phyloP scores from a whole-genome alignment of 2,329 filamentous ascomycete species.

The Aspergillus novofumigatus region DNA sequence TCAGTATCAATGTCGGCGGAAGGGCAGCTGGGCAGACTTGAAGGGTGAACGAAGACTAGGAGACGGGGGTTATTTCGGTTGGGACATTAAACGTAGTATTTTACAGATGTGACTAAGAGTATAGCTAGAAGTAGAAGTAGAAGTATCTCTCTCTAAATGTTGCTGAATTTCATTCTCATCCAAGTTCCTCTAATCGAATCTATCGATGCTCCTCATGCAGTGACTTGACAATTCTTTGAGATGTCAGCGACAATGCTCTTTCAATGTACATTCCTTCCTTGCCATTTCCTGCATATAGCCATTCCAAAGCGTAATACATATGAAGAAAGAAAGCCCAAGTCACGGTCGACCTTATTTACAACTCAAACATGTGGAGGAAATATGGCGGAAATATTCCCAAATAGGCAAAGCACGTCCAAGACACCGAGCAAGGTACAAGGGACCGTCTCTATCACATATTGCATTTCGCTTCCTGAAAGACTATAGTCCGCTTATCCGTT shows the following conservation, averaged over 20 bases:
- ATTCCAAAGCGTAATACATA: not conserved
- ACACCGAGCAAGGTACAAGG: not conserved
- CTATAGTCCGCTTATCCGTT: slow-evolving; percentile 23
- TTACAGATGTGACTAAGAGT: not conserved
- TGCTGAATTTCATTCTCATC: not conserved
- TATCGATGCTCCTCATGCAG: not conserved
- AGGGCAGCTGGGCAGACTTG: not conserved
- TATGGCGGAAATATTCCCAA: not conserved
- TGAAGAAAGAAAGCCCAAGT: not conserved
- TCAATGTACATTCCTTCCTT: not conserved
- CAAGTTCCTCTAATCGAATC: not conserved
- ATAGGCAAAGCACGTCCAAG: not conserved
- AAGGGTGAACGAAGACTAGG: not conserved
- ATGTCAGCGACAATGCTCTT: not conserved
- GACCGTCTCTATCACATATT: not conserved
- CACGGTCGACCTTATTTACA: not conserved
- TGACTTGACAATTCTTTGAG: not conserved
- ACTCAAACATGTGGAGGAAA: not conserved
- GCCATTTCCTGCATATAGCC: not conserved
- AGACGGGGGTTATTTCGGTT: not conserved
- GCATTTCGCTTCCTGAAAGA: not conserved
- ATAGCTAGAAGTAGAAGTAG: not conserved
- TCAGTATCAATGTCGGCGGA: slow-evolving; percentile 4
- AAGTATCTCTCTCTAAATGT: not conserved
- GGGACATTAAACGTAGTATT: not conserved